Evolutionary conservation across 164 flowering plant species (phyloP).

Genomic region (Pachysandra terminalis): DNA sequence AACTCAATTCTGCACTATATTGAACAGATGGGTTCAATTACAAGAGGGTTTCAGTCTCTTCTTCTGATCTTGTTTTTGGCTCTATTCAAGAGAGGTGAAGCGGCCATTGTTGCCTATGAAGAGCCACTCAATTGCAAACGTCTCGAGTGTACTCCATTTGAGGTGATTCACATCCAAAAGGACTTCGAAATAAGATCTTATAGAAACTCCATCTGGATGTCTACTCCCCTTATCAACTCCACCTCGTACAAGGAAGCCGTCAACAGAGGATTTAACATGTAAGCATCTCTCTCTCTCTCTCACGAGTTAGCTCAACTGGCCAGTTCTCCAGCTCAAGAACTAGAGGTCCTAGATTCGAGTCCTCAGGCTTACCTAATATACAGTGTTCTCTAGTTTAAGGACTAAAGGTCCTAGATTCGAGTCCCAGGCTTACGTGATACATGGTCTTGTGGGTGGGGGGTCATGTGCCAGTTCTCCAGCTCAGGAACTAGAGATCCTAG

Average conservation of each 20-base stretch:
- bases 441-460: too few relatives aligned
- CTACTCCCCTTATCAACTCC: constrained; percentile 19
- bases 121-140: constrained; percentile 12
- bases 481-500: too few relatives aligned
- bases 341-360: too few relatives aligned
- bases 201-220: constrained; percentile 13
- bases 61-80: not conserved
- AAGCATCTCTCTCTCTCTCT: not conserved
- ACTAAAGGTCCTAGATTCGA: too few relatives aligned
- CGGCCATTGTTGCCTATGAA: constrained; percentile 6
- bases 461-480: too few relatives aligned
- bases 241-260: constrained; percentile 21
- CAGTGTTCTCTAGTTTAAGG: too few relatives aligned
- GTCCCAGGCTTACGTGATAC: too few relatives aligned
- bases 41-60: not conserved
- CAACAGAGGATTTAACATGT: constrained; percentile 19
- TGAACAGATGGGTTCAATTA: not conserved
- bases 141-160: constrained; percentile 22
- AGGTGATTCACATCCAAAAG: constrained; percentile 8
- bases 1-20: not conserved
- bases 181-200: constrained; percentile 18
- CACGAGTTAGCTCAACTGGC: too few relatives aligned
- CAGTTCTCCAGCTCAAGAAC: too few relatives aligned
- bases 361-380: too few relatives aligned
- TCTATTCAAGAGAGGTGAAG: not conserved